Evolutionary conservation across 495 filamentous ascomycete species (phyloP), one percentile per base, ranked within the genome.

Genomic region (Aspergillus conjunctus): DNA sequence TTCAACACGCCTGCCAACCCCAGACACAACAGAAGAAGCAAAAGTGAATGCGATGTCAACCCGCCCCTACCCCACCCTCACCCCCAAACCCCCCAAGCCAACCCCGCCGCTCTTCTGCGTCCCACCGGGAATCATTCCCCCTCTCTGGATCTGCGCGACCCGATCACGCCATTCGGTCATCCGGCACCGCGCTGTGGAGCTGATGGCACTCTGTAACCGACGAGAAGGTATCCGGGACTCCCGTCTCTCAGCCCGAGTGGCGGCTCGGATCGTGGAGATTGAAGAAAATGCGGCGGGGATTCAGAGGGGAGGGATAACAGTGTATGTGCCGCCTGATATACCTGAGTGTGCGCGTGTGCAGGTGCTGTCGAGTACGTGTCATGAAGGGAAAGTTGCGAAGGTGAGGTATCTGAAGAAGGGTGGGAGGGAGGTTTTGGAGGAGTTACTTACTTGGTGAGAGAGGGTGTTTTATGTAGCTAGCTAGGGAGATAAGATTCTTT

Each of bases 201-300:
- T 59, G 10, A 15, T 59, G 3, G 17, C 39, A 14, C 31, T 59
- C 8, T 59, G 57, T 45, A 59, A 59, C 31, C 57, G 57, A 1
- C 57, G 57, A 22, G 57, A 59, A n/a, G 57, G 57, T 3, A 59
- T 59, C 49, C 54, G 57, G 57, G 57, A 59, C 26, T 53, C 57
- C 2, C 44, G 44, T 10, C 10, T 48, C 20, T 48, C 44, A 20
- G 44, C 44, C n/a, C 44, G 44, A 20, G 44, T 48, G 20, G 44
- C 44, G 17, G n/a, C 44, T 14, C 44, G 44, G 17, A 48, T 48
- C 18, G 44, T 48, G 5, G 44, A 48, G 12, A 48, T 48, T 11
- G 44, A 48, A 22, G 51, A 20, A 7, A n/a, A 33, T 32, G 30
- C 30, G 11, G 22, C 51, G 32, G 33, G 17, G 15, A 53, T 33